A percentile compares a stretch with the other conserved stretches of the same genome.
Evolutionary conservation across 257 asterid species (phyloP).

Genomic region (Petunia secreta): DNA sequence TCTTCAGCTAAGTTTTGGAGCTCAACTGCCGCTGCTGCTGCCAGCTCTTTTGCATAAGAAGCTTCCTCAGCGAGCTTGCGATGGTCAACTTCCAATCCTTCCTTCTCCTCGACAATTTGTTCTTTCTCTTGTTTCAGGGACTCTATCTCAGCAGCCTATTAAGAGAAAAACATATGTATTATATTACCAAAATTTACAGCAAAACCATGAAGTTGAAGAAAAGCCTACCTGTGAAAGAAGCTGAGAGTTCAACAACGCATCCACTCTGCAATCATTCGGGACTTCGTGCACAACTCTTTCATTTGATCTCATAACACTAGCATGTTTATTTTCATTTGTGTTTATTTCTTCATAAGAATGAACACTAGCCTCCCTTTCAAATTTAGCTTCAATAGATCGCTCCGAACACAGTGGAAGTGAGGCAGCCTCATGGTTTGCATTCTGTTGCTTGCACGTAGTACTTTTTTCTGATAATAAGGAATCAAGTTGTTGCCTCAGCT

Average conservation of each 20-base stretch:
- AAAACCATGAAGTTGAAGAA: constrained; percentile 21
- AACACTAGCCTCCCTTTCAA: constrained; percentile 37
- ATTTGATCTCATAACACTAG: constrained; percentile 54
- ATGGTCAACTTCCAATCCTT: constrained; percentile 59
- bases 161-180: neutral
- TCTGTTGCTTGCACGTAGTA: constrained; percentile 35
- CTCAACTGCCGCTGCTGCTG: constrained; percentile 86
- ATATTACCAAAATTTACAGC: neutral
- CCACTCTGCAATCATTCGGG: constrained; percentile 42
- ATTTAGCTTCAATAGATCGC: constrained; percentile 39
- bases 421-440: constrained; percentile 33
- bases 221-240: constrained; percentile 58
- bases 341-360: constrained; percentile 45
- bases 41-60: constrained; percentile 78
- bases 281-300: constrained; percentile 45
- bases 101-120: constrained; percentile 61
- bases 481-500: constrained; percentile 61
- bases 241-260: constrained; percentile 50
- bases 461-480: constrained; percentile 47
- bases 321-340: constrained; percentile 55
- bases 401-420: constrained; percentile 38
- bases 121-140: constrained; percentile 70
- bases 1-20: constrained; percentile 82
- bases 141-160: constrained; percentile 76
- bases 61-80: constrained; percentile 71